Evolutionary conservation across 345 rosid genomes (phyloP), one percentile per base, ranked within the genome.

Genomic region (Angophora floribunda): DNA sequence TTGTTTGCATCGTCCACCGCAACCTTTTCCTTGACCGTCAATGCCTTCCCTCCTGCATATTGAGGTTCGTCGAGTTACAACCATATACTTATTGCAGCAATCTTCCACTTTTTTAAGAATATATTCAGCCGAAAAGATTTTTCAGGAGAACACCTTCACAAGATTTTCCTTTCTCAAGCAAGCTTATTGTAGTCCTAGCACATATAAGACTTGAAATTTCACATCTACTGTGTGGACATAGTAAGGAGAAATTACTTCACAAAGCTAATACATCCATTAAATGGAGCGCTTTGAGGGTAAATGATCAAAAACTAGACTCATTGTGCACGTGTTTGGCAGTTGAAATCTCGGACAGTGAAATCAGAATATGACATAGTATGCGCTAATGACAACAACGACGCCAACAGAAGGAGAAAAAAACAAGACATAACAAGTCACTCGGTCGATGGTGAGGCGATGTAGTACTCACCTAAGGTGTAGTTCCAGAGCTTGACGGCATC

Each of bases 401-500:
- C 32, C 70, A 1, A 61, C 32, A 61, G 16, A 13, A 28, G 9
- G 78, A 13, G 4, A 41, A 86, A 22, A 16, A 55, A 12, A 86
- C 22, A 16, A 55, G 6, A 86, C 22, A 32, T n/a, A 16, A 36
- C 26, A 85, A 85, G 41, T 44, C 19, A 52, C 32, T 19, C 24
- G 13, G 63, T 17, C 45, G 44, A 61, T 47, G 32, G 15, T 15
- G 63, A 47, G 52, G 61, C 28, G 52, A n/a, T 32, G n/a, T 7
- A 49, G 26, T 7, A 51, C 70, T 49, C 70, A 88, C 89, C 89
- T 17, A 67, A 5, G 51, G 85, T 57, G 61, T 80, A 80, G 47
- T n/a, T 88, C 89, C 89, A 88, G 51, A 45, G 52, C 79, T 80
- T 80, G 89, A 88, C 86, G 26, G 86, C 70, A 15, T 86, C 89